Percentiles rank a stretch among this genome's conserved stretches.
Evolutionary conservation across 805 yeast genomes (phyloP).

Genomic region (Candida pseudoglaebosa): DNA sequence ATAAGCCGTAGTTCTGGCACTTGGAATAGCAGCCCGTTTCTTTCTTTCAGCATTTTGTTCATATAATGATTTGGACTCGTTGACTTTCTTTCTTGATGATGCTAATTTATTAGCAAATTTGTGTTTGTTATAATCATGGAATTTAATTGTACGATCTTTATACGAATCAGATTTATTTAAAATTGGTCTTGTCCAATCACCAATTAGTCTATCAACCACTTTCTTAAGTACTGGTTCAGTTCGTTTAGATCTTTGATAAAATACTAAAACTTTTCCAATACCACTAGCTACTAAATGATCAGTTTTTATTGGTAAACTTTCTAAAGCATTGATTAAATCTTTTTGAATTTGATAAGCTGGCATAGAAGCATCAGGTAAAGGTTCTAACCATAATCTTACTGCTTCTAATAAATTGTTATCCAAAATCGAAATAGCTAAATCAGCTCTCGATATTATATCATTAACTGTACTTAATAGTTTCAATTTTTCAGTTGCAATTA

Average conservation of each 20-base stretch:
- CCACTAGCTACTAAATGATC: constrained; percentile 94
- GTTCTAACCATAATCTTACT: constrained; percentile 95
- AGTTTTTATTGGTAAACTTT: constrained; percentile 85
- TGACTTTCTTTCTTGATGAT: constrained; percentile 26
- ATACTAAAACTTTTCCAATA: constrained; percentile 87
- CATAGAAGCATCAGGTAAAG: constrained; percentile 93
- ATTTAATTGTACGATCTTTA: constrained; percentile 75
- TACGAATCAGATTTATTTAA: constrained; percentile 94
- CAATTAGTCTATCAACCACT: constrained; percentile 84
- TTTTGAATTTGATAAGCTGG: constrained; percentile 98
- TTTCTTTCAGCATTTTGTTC: constrained; percentile 90
- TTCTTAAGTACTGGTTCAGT: constrained; percentile 86
- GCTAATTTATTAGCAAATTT: constrained; percentile 43
- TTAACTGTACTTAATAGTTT: constrained; percentile 76
- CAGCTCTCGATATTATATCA: constrained; percentile 71
- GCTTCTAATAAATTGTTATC: constrained; percentile 93
- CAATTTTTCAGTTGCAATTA: constrained; percentile 73
- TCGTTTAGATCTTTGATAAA: constrained; percentile 84
- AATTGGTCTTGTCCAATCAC: constrained; percentile 98
- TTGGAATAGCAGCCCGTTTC: constrained; percentile 95
- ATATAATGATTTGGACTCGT: constrained; percentile 57
- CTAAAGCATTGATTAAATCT: constrained; percentile 70
- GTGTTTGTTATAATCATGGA: constrained; percentile 63
- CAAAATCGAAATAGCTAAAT: constrained; percentile 84
- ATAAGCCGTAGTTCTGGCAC: constrained; percentile 82